Conservation (phyloP, 139 green algal genomes). For the Chlorella sp. region DNA sequence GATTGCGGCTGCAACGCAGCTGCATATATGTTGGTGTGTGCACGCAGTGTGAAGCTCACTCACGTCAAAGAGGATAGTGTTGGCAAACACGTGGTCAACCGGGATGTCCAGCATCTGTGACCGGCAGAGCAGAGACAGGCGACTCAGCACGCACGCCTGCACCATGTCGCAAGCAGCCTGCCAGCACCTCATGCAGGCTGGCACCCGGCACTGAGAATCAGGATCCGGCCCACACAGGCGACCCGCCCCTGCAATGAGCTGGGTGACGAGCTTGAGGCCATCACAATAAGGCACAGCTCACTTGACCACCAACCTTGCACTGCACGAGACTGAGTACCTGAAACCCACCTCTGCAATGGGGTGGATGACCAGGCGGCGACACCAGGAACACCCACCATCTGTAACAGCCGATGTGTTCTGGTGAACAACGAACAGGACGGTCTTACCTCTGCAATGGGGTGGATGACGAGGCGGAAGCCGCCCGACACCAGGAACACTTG, state of each 20-base stretch:
- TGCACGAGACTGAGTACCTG: no score
- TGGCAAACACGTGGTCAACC: slow-evolving; percentile 89
- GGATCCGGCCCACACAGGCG: no score
- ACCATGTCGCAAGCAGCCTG: no score
- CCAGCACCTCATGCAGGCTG: no score
- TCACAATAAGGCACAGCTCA: no score
- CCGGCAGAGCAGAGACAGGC: no score
- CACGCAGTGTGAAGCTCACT: not conserved
- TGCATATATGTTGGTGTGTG: not conserved
- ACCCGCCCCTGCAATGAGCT: no score
- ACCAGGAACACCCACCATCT: no score
- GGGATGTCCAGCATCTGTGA: slow-evolving; percentile 83
- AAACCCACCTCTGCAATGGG: slow-evolving; percentile 12
- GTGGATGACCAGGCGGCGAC: not conserved
- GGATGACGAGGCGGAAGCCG: slow-evolving; percentile 94
- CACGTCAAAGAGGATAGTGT: slow-evolving; percentile 90
- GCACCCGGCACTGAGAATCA: no score
- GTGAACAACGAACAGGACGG: not conserved
- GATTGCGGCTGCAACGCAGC: not conserved
- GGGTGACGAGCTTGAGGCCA: not conserved
- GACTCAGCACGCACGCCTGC: no score
- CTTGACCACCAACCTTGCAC: no score
- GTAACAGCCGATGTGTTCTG: no score
- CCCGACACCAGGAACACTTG: slow-evolving; percentile 96
- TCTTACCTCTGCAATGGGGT: slow-evolving; percentile 84